Conservation (phyloP, 805 yeast genomes). For the Phaffomyces opuntiae region DNA sequence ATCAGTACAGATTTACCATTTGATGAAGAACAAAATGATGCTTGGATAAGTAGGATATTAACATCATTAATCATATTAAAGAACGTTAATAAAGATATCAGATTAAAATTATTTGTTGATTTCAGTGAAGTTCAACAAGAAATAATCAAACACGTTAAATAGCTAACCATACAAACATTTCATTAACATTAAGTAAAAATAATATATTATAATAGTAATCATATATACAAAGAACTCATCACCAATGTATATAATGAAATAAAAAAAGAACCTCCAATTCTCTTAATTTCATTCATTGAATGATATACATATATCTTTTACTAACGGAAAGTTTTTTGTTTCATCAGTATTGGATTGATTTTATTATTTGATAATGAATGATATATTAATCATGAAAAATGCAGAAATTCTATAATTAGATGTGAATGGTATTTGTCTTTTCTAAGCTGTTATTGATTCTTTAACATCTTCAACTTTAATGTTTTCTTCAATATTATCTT, state of each 20-base stretch:
- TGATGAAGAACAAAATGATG: constrained; percentile 43
- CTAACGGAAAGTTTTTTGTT: too few relatives aligned
- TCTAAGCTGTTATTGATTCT: neutral
- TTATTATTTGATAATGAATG: too few relatives aligned
- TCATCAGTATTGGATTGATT: too few relatives aligned
- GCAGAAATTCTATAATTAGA: neutral
- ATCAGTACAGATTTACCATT: constrained; percentile 4
- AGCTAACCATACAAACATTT: neutral
- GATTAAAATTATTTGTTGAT: constrained; percentile 17
- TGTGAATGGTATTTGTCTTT: neutral
- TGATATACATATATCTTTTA: too few relatives aligned
- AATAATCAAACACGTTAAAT: constrained; percentile 14
- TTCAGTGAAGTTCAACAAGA: constrained; percentile 20
- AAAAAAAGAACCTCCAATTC: too few relatives aligned
- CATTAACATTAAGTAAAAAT: neutral
- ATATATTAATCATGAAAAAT: too few relatives aligned
- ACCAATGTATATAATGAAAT: too few relatives aligned
- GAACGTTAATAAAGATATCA: constrained; percentile 12
- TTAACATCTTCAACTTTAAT: neutral
- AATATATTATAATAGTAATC: neutral
- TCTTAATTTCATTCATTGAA: too few relatives aligned
- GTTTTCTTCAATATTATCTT: neutral
- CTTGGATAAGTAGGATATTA: constrained; percentile 50
- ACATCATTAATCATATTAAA: constrained; percentile 17
- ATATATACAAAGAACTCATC: neutral